These are phyloP conservation scores for Populus hybrid DNA, from an alignment of 441 rosid genomes.

Conservation along the genomic window DNA sequence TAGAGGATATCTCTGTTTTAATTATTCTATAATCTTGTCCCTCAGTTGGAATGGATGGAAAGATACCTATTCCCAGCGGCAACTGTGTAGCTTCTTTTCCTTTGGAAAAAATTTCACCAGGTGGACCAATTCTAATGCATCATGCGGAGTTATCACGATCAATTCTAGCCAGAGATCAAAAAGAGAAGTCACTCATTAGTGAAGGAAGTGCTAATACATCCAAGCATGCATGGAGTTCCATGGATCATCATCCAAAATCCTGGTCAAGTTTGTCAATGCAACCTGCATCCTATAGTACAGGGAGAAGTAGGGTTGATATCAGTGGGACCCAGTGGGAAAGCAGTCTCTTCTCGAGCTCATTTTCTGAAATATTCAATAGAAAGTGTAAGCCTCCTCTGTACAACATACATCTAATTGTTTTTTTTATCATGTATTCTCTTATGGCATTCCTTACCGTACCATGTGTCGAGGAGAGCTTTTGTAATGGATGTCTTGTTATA, in stretches of 20 bases:
- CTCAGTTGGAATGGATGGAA: slow-evolving; percentile 30
- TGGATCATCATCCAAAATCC: slow-evolving; percentile 32
- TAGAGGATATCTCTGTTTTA: slow-evolving; percentile 10
- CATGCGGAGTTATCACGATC: slow-evolving; percentile 35
- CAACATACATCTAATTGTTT: neutral
- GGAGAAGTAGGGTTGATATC: slow-evolving; percentile 24
- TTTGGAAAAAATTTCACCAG: slow-evolving; percentile 30
- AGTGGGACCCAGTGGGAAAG: slow-evolving; percentile 47
- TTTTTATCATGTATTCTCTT: neutral
- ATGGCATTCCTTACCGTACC: neutral
- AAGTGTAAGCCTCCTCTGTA: slow-evolving; percentile 41
- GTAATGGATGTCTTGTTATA: neutral
- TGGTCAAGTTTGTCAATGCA: slow-evolving; percentile 31
- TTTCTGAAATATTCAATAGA: slow-evolving; percentile 53
- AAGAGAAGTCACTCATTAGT: slow-evolving; percentile 30
- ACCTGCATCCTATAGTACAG: slow-evolving; percentile 28
- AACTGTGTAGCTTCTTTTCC: slow-evolving; percentile 41
- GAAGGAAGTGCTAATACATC: slow-evolving; percentile 35
- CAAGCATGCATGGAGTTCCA: slow-evolving; percentile 29
- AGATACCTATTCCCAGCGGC: slow-evolving; percentile 24
- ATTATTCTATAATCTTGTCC: slow-evolving; percentile 12
- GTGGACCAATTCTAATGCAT: slow-evolving; percentile 22
- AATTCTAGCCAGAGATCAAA: slow-evolving; percentile 28
- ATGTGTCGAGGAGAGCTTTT: neutral
- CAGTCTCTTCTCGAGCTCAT: slow-evolving; percentile 71